Percentiles rank a stretch among this genome's conserved stretches.
Conservation (phyloP, 75 land plant species). For the Sequoiadendron giganteum region DNA sequence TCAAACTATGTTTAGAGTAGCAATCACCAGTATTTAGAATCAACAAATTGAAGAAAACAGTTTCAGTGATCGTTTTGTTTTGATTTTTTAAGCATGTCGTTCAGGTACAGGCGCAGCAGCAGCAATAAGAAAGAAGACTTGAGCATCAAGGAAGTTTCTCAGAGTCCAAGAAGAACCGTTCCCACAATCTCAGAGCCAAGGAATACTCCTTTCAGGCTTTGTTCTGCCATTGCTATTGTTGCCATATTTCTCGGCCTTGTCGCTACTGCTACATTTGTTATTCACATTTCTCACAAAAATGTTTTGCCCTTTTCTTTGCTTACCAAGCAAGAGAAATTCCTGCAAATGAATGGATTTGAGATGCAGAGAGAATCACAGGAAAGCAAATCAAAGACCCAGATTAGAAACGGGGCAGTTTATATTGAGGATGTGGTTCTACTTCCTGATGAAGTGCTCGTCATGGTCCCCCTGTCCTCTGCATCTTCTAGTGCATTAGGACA, state of each 20-base stretch:
- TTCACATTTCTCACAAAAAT: background rate
- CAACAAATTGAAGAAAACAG: background rate
- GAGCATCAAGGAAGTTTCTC: background rate
- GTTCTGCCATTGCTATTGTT: background rate
- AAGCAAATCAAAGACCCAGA: background rate
- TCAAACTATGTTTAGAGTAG: no score
- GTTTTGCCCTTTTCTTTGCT: background rate
- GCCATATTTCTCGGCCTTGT: background rate
- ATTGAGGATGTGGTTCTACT: background rate
- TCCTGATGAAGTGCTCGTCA: background rate
- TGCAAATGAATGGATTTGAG: background rate
- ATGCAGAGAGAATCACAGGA: background rate
- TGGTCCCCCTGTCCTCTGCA: background rate
- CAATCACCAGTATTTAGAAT: no score
- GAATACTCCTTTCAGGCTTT: background rate
- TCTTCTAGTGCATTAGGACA: background rate
- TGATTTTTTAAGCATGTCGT: background rate
- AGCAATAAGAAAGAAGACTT: background rate
- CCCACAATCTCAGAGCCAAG: background rate
- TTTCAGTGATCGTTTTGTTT: background rate
- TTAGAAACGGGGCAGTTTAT: background rate
- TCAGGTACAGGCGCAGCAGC: conserved; percentile 2
- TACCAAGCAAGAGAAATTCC: background rate
- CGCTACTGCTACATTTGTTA: background rate
- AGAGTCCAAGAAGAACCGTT: background rate